Evolutionary conservation across 805 yeast genomes (phyloP).

Genomic region (Ogataea trehaloabstinens): DNA sequence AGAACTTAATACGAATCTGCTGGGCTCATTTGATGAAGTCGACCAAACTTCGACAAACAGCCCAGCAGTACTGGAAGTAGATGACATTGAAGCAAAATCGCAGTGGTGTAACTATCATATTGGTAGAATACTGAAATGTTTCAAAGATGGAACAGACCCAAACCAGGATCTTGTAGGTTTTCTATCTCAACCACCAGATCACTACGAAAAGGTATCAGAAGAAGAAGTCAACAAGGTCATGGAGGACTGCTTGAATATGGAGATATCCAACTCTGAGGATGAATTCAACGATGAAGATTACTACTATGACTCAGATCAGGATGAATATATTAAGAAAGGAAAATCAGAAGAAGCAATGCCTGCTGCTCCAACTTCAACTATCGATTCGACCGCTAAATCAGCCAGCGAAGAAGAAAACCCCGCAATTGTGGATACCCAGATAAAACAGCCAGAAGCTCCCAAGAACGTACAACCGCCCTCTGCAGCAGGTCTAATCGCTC

Average conservation of each 20-base stretch:
- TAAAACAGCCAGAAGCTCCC: not conserved
- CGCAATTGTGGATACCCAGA: not conserved
- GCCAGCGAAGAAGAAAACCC: not conserved
- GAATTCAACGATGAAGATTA: constrained; percentile 19
- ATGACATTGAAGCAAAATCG: constrained; percentile 14
- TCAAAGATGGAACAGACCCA: constrained; percentile 23
- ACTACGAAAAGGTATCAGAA: constrained; percentile 16
- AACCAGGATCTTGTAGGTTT: constrained; percentile 20
- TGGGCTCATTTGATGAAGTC: not conserved
- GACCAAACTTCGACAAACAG: constrained; percentile 1
- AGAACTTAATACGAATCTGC: constrained; percentile 1
- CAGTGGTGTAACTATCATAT: constrained; percentile 24
- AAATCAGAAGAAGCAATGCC: constrained; percentile 4
- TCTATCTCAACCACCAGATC: constrained; percentile 13
- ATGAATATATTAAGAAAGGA: constrained; percentile 17
- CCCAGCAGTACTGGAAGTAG: constrained; percentile 7
- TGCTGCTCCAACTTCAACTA: not conserved
- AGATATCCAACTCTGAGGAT: constrained; percentile 5
- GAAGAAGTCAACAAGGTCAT: constrained; percentile 20
- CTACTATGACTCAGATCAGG: constrained; percentile 22
- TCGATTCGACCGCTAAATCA: not conserved
- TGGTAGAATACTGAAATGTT: constrained; percentile 14
- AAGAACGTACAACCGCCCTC: not conserved
- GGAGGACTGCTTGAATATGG: constrained; percentile 14
- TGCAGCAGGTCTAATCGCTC: constrained; percentile 12